A percentile compares a stretch with the other conserved stretches of the same genome.
Conservation (phyloP, 331 rosid species). For the Rhamnella rubrinervis region DNA sequence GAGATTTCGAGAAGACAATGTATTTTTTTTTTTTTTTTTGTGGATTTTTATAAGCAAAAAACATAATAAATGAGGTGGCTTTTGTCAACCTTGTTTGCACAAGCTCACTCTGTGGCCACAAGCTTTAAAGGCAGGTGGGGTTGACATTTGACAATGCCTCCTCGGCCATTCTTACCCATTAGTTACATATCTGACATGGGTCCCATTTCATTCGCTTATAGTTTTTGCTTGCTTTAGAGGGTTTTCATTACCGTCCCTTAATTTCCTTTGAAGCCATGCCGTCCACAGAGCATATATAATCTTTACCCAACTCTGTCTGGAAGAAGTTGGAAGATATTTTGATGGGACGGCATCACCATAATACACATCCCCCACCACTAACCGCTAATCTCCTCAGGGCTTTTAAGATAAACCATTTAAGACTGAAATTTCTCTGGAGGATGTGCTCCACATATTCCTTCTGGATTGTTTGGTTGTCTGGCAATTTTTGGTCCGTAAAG, state of each 20-base stretch:
- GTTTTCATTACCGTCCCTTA: neutral
- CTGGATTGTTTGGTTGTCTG: too few species aligned
- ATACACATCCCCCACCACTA: slow-evolving; percentile 11
- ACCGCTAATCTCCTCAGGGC: neutral
- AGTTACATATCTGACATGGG: slow-evolving; percentile 41
- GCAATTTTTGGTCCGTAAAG: too few species aligned
- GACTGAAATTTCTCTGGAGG: too few species aligned
- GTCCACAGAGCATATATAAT: slow-evolving; percentile 6
- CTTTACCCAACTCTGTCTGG: neutral
- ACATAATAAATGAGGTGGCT: slow-evolving; percentile 5
- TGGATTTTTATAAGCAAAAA: slow-evolving; percentile 2
- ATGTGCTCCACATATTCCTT: too few species aligned
- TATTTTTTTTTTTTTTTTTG: too few species aligned
- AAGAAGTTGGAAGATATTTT: neutral
- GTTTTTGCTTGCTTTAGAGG: neutral
- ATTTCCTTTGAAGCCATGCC: slow-evolving; percentile 2
- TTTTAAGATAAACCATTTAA: neutral
- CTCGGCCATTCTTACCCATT: slow-evolving; percentile 45
- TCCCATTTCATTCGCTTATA: slow-evolving; percentile 16
- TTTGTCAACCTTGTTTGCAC: slow-evolving; percentile 42
- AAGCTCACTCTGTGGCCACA: slow-evolving; percentile 55
- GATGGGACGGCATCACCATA: neutral
- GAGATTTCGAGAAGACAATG: slow-evolving; percentile 20
- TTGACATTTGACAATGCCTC: slow-evolving; percentile 36
- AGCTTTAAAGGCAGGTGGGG: slow-evolving; percentile 46